Evolutionary conservation across 2,329 filamentous ascomycete genomes (phyloP), one percentile per base, ranked within the genome.

Genomic region (Pleomassaria siparia): DNA sequence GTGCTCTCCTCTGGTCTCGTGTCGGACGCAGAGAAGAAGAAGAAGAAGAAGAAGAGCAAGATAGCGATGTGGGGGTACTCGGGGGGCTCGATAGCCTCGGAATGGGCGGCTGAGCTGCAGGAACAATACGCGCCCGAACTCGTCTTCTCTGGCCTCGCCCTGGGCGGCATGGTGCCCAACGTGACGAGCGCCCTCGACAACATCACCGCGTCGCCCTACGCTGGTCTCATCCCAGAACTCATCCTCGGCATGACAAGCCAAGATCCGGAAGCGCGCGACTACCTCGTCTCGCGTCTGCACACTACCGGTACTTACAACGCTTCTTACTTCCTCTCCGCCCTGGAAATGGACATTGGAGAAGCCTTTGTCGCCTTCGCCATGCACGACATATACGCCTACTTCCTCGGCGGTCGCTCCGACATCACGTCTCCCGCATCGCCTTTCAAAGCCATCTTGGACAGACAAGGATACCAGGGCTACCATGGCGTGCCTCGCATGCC

Each of bases 81-180:
- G 13, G 61, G 61, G 22, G 61, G 60, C n/a, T 51, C 54, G 0
- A 37, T 63, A 10, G 60, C 61, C 6, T 59, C 50, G 32, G 56
- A 54, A 21, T 64, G 55, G 53, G 64, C 63, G 8, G 52, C 55
- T 10, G 60, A 63, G 40, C 51, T 66, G 9, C 51, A 60, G 29
- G 35, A 53, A 2, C 39, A 43, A 8, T 67, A 67, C 33, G 64
- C 64, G 4, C 55, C 62, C 2, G 64, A 66, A 28, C 46, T 67
- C 25, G 32, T 51, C 4, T 68, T 68, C 39, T 50, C 50, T 4
- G 68, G 66, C 16, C 51, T 59, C 4, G 66, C 66, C 2, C 40
- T 65, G 2, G 67, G 67, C 20, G 68, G 66, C 12, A 42, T 64
- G 4, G 60, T 60, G 2, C 56, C 66, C 2, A 67, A 71, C 33